Conservation (phyloP, 495 filamentous ascomycete genomes). For the Haplographium delicatum region DNA sequence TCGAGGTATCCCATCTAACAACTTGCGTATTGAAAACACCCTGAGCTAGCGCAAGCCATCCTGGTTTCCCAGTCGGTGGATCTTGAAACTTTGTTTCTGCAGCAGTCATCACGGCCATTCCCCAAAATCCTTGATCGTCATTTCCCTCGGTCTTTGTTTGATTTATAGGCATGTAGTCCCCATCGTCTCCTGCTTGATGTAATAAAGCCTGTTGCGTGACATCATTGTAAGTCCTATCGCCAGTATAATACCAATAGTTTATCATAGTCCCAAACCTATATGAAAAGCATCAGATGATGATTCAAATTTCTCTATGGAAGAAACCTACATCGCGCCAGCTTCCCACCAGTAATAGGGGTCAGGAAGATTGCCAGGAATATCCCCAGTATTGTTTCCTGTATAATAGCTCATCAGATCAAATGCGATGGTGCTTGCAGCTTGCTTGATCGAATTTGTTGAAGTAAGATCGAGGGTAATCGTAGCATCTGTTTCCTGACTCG, state of each 20-base stretch:
- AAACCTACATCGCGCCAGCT: slow-evolving; percentile 63
- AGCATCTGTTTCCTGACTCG: slow-evolving; percentile 45
- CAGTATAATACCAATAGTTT: slow-evolving; percentile 65
- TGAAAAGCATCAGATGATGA: slow-evolving; percentile 28
- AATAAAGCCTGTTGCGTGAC: slow-evolving; percentile 47
- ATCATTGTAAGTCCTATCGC: slow-evolving; percentile 55
- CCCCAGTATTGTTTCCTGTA: slow-evolving; percentile 65
- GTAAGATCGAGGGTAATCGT: slow-evolving; percentile 32
- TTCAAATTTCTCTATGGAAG: slow-evolving; percentile 25
- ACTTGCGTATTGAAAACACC: slow-evolving; percentile 68
- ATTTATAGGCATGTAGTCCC: slow-evolving; percentile 58
- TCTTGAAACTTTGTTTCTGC: slow-evolving; percentile 63
- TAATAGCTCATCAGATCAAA: slow-evolving; percentile 43
- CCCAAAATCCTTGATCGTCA: slow-evolving; percentile 74
- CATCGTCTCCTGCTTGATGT: slow-evolving; percentile 49
- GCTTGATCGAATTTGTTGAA: slow-evolving; percentile 23
- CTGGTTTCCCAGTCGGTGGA: slow-evolving; percentile 45
- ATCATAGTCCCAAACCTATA: slow-evolving; percentile 54
- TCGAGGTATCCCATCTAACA: slow-evolving; percentile 47
- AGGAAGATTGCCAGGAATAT: slow-evolving; percentile 65
- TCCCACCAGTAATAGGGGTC: slow-evolving; percentile 83
- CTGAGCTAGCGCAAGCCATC: slow-evolving; percentile 67
- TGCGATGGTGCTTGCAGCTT: slow-evolving; percentile 12
- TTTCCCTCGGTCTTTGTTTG: slow-evolving; percentile 55
- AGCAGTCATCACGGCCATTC: slow-evolving; percentile 59